phyloP scores from a whole-genome alignment of 805 yeast genomes.

The Saccharomyces mikatae region DNA sequence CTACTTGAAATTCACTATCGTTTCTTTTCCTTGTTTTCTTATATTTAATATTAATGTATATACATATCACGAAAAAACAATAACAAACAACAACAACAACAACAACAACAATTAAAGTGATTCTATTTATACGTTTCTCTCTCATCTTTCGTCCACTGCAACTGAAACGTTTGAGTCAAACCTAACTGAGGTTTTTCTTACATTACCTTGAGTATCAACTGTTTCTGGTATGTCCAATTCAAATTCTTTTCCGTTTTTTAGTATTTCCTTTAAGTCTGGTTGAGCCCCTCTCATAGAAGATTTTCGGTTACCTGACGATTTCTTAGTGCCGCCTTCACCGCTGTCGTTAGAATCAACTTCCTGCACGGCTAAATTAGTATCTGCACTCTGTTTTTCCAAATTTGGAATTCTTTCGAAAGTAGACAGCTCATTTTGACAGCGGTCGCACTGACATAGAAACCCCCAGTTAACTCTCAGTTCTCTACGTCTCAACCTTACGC shows the following conservation, averaged over 20 bases:
- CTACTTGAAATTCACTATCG: neutral
- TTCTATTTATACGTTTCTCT: neutral
- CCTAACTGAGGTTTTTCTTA: slow-evolving; percentile 58
- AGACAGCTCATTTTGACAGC: slow-evolving; percentile 50
- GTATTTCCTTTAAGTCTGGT: slow-evolving; percentile 41
- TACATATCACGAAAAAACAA: slow-evolving; percentile 1
- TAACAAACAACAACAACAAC: slow-evolving; percentile 3
- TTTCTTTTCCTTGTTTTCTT: neutral
- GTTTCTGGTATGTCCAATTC: slow-evolving; percentile 41
- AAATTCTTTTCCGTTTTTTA: slow-evolving; percentile 37
- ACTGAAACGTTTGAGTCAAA: slow-evolving; percentile 55
- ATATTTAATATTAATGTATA: neutral
- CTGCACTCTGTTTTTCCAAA: neutral
- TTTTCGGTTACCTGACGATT: slow-evolving; percentile 16
- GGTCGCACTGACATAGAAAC: slow-evolving; percentile 57
- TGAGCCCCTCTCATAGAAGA: slow-evolving; percentile 28
- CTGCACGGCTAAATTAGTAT: neutral
- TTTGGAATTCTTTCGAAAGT: neutral
- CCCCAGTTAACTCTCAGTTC: slow-evolving; percentile 73
- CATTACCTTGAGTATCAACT: slow-evolving; percentile 12
- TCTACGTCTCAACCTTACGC: slow-evolving; percentile 54
- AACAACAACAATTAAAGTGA: neutral
- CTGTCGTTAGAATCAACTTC: neutral
- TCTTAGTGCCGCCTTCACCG: neutral
- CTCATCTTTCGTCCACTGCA: slow-evolving; percentile 32